Evolutionary conservation across 306 rosid genomes (phyloP).

Genomic region (Cicer yamashitae): DNA sequence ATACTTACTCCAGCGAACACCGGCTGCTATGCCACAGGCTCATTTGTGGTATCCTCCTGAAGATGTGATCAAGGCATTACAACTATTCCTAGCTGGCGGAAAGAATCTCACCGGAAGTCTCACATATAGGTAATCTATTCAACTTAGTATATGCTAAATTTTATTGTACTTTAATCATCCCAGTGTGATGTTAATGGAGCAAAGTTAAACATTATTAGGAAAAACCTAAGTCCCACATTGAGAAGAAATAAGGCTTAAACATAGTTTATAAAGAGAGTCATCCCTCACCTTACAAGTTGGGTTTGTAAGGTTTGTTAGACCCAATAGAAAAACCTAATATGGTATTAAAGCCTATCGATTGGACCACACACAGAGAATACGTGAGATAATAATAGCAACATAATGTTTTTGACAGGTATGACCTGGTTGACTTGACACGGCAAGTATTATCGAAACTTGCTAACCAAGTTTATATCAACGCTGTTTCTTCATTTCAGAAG

Average conservation of each 20-base stretch:
- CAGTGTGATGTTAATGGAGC: neutral
- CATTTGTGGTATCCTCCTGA: conserved; percentile 90
- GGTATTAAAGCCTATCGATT: too few relatives aligned
- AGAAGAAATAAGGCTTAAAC: too few relatives aligned
- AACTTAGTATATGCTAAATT: conserved; percentile 28
- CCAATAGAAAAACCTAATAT: too few relatives aligned
- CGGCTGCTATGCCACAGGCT: conserved; percentile 59
- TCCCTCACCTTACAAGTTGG: too few relatives aligned
- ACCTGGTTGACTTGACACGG: conserved; percentile 89
- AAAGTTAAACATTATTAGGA: neutral
- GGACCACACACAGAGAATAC: neutral
- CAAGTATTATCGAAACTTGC: conserved; percentile 90
- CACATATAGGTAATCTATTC: conserved; percentile 71
- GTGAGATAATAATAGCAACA: conserved; percentile 15
- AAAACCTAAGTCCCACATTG: too few relatives aligned
- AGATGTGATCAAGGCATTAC: conserved; percentile 69
- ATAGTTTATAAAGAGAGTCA: too few relatives aligned
- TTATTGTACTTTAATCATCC: neutral
- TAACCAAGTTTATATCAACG: conserved; percentile 69
- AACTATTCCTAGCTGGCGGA: conserved; percentile 68
- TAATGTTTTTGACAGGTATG: conserved; percentile 69
- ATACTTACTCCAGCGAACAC: conserved; percentile 49
- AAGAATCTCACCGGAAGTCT: conserved; percentile 66
- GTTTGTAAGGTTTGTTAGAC: too few relatives aligned
- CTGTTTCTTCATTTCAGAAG: conserved; percentile 63